Base-by-base conservation (phyloP, 2,329 filamentous ascomycete genomes). In the Sporothrix schenckii region DNA sequence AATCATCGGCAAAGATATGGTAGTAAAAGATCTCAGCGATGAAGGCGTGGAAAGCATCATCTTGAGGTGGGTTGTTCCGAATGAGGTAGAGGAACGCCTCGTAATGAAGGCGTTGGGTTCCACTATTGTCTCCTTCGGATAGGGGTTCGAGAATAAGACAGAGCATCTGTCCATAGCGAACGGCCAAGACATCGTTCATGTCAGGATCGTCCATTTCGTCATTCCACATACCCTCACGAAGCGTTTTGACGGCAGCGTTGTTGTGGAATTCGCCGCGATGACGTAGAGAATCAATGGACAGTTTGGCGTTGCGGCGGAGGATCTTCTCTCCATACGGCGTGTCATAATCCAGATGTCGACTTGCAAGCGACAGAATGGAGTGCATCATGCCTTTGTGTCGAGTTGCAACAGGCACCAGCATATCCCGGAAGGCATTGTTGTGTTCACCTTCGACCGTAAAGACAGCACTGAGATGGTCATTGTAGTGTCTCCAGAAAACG, bases 331-430 rank as follows among this genome's bases (percentile, higher is more conserved):
- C 87, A 69, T 88, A 87, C 0, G 86, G 83, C 0, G 86, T 85
- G 4, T 85, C 82, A 72, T 84, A 85, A 77, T 90, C 86, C 69
- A 90, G 85, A 75, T 97, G 93, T 72, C 89, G 93, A 75, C 92
- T 92, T 50, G 93, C 92, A 10, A 97, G 84, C 58, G 92, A 93
- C 68, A 97, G 85, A 66, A 97, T 88, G 13, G 93, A 95, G 78
- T 97, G 93, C 93, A 97, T 97, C 68, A 97, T 83, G 14, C 92
- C 92, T 72, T 89, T 86, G 77, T 97, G 90, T 72, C 89, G 85
- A 54, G 92, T 88, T 2, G 93, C 93, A 82, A 96, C 91, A 1
- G 92, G 92, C 2, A 97, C 83, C 49, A 97, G 83, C 74, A 95
- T 90, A 74, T 93, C 91, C 77, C 92, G 92, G 81, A 97, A 97